Evolutionary conservation across 163 green algal genomes (phyloP), one percentile per base, ranked within the genome.

Genomic region (Trebouxiophyceae sp.): DNA sequence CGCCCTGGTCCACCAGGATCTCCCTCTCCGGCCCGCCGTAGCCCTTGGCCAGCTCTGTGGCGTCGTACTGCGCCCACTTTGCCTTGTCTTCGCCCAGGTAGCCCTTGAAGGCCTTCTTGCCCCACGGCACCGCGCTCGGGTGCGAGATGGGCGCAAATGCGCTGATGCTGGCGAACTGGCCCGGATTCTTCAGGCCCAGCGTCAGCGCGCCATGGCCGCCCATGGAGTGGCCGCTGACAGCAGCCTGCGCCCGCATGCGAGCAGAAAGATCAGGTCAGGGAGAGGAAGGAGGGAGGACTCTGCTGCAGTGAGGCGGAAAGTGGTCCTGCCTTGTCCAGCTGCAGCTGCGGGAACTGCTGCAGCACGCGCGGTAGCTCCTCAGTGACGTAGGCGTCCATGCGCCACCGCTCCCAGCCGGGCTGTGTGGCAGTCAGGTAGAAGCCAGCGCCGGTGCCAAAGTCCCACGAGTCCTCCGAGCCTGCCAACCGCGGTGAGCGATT

Each of bases 371-470:
- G 88, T 22, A 98, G 82, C 80, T 98, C 93, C 67, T 86, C 70
- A 3, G 79, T 82, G n/a, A 97, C 77, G 73, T 96, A 97, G 59
- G 90, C 84, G 62, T 97, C 95, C 93, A 98, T 99, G 62, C 84
- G 82, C 76, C 84, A 93, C 47, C 85, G 75, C 45, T 74, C 75
- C 86, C 86, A 93, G 54, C 75, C 79, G 28, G 50, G 66, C 54
- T 85, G 60, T 0, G 89, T 98, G 6, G 93, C 94, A 74, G 99
- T 93, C 16, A 99, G 44, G 78, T 99, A 99, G 68, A 99, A 99
- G 12, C 95, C 95, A 7, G 90, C 90, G 0, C 85, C 84, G 1
- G 82, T 74, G 5, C 93, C 93, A 81, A 99, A 96, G 76, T 99
- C 93, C 78, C 82, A 98, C 1, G 66, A 81, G 2, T 89, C 82